These are phyloP conservation scores for Kurtzmaniella cleridarum DNA, from an alignment of 805 yeast genomes.

Conservation along the genomic window DNA sequence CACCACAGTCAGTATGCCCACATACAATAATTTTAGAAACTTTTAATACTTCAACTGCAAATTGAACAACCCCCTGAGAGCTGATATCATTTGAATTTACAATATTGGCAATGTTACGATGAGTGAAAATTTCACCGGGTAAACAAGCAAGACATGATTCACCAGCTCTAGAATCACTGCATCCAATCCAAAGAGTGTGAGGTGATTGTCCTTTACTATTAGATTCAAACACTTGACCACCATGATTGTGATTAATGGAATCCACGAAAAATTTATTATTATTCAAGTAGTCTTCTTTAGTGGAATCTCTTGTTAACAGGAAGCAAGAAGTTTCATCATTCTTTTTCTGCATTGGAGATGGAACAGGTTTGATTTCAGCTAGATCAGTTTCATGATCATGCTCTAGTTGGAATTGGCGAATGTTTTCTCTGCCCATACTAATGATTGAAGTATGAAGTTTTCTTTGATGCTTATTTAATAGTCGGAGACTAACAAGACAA, in stretches of 20 bases:
- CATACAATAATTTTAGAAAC: conserved; percentile 79
- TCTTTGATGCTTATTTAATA: too few relatives aligned
- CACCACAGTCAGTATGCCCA: conserved; percentile 96
- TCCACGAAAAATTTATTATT: conserved; percentile 46
- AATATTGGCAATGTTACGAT: conserved; percentile 82
- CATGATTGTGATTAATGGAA: conserved; percentile 43
- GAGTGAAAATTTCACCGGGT: conserved; percentile 90
- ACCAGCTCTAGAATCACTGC: conserved; percentile 87
- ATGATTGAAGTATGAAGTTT: too few relatives aligned
- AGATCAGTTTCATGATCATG: conserved; percentile 35
- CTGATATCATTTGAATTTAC: conserved; percentile 68
- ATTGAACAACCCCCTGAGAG: conserved; percentile 74
- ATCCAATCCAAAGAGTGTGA: conserved; percentile 89
- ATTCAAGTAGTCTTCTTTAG: conserved; percentile 42
- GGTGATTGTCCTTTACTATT: conserved; percentile 88
- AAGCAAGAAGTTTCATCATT: conserved; percentile 18
- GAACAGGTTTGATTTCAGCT: not conserved
- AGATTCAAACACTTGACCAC: conserved; percentile 47
- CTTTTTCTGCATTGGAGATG: conserved; percentile 3
- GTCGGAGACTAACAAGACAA: too few relatives aligned
- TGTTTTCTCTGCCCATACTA: conserved; percentile 38
- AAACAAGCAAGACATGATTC: conserved; percentile 70
- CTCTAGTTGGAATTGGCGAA: conserved; percentile 33
- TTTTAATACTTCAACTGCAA: conserved; percentile 78
- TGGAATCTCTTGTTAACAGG: conserved; percentile 43